phyloP scores from a whole-genome alignment of 768 basidiomycete species.

The Paxillus rubicundulus region DNA sequence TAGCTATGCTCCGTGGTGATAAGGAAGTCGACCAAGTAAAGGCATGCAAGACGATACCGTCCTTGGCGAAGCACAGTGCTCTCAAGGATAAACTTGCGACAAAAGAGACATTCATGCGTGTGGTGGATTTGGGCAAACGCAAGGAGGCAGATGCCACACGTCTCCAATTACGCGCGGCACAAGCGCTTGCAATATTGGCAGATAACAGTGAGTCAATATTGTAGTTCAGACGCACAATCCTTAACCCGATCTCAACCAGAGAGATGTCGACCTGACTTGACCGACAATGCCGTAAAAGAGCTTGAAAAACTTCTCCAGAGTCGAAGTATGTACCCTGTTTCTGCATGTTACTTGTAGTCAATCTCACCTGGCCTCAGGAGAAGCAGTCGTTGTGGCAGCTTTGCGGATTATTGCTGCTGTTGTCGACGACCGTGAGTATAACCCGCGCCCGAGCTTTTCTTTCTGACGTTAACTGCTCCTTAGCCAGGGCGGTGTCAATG shows the following conservation, averaged over 20 bases:
- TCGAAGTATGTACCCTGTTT: neutral
- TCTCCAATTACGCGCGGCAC: constrained; percentile 4
- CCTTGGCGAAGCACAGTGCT: neutral
- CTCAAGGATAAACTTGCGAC: neutral
- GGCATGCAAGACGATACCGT: constrained; percentile 6
- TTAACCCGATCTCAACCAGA: neutral
- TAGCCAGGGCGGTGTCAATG: neutral
- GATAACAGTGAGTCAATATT: neutral
- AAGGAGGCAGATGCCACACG: neutral
- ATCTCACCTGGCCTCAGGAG: neutral
- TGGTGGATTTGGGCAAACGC: constrained; percentile 1
- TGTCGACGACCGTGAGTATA: neutral
- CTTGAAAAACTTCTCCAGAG: neutral
- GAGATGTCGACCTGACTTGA: neutral
- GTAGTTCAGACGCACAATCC: neutral
- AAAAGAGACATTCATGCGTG: neutral
- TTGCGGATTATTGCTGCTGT: constrained; percentile 7
- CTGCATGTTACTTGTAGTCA: neutral
- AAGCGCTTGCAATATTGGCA: constrained; percentile 1
- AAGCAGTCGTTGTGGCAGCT: constrained; percentile 2
- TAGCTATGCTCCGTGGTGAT: neutral
- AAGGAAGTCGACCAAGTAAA: neutral
- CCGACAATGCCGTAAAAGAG: neutral
- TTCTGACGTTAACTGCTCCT: neutral
- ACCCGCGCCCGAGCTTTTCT: neutral